phyloP scores from a whole-genome alignment of 208 protist species.

The Acanthamoeba divionensis region DNA sequence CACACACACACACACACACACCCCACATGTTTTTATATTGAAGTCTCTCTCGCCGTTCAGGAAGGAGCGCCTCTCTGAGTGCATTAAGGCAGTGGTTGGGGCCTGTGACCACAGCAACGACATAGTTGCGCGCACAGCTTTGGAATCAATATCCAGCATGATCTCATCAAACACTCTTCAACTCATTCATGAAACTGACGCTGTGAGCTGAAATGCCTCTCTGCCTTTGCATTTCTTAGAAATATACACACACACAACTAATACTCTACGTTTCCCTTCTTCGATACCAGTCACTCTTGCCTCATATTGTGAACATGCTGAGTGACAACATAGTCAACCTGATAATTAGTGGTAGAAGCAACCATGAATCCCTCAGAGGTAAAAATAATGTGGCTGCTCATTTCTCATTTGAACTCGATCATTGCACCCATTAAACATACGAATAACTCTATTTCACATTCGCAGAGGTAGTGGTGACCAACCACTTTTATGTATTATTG shows the following conservation, averaged over 20 bases:
- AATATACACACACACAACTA: background rate
- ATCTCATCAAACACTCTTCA: slow-evolving; percentile 12
- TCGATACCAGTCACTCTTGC: background rate
- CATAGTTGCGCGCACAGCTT: slow-evolving; percentile 16
- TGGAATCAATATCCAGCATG: slow-evolving; percentile 14
- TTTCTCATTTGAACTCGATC: background rate
- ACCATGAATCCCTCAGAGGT: slow-evolving; percentile 3
- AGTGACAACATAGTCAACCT: slow-evolving; percentile 30
- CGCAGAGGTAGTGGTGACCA: background rate
- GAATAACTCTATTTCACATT: background rate
- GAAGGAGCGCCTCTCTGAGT: slow-evolving; percentile 17
- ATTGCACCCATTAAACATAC: background rate
- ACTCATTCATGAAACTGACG: background rate
- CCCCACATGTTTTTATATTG: too few species aligned
- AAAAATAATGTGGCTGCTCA: background rate
- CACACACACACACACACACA: too few species aligned
- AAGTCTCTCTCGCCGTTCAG: background rate
- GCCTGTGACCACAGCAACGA: background rate
- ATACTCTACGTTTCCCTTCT: background rate
- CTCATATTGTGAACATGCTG: slow-evolving; percentile 4
- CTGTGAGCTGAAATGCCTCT: background rate
- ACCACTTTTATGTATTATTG: slow-evolving; percentile 37
- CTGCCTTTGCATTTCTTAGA: background rate
- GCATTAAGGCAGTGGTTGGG: background rate
- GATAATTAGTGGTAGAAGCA: slow-evolving; percentile 1